Conservation (phyloP, 768 basidiomycete genomes). For the Mycena capillaripes region DNA sequence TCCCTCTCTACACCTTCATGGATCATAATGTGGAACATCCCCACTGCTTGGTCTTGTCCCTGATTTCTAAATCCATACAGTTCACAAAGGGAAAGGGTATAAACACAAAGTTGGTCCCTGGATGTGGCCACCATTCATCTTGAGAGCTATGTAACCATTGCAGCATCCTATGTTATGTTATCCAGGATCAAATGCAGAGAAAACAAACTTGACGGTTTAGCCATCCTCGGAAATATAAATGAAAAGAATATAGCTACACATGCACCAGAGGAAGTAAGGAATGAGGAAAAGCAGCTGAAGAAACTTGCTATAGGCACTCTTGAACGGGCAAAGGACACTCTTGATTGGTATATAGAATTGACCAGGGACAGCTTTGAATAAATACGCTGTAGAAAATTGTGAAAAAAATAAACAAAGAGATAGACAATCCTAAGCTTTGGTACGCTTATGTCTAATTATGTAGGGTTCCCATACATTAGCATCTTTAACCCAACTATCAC, state of each 20-base stretch:
- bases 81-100: not conserved
- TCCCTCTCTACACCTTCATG: constrained; percentile 21
- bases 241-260: not conserved
- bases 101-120: constrained; percentile 31
- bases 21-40: constrained; percentile 1
- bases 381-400: no score
- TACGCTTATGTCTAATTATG: not conserved
- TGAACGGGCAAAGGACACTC: not conserved
- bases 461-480: not conserved
- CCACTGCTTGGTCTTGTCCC: constrained; percentile 7
- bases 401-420: no score
- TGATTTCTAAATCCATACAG: not conserved
- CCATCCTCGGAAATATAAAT: not conserved
- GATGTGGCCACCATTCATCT: constrained; percentile 29
- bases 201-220: not conserved
- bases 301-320: not conserved
- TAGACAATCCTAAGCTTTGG: no score
- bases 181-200: constrained; percentile 31
- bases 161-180: constrained; percentile 36
- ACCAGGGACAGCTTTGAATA: not conserved
- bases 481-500: not conserved
- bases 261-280: not conserved
- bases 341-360: not conserved
- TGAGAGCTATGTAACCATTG: constrained; percentile 25
- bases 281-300: not conserved